A percentile compares a stretch with the other conserved stretches of the same genome.
Evolutionary conservation across 192 early-diverging fungal genomes (phyloP).

Genomic region (Coemansia aciculifera): DNA sequence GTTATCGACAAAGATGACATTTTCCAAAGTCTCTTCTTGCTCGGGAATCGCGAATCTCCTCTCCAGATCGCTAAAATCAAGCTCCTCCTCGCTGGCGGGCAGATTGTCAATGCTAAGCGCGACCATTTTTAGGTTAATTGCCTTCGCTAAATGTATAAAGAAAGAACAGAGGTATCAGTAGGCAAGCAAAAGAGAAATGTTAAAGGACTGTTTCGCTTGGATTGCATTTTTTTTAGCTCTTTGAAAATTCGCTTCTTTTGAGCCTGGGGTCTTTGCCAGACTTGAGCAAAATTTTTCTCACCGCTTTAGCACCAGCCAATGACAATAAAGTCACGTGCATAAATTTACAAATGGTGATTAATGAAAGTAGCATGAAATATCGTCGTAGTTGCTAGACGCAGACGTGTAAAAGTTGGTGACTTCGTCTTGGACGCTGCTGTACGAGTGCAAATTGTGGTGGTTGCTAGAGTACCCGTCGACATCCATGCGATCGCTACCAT

Average conservation of each 20-base stretch:
- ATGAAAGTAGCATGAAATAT: conserved; percentile 38
- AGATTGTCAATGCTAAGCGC: conserved; percentile 63
- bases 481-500: conserved; percentile 29
- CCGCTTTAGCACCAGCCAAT: background rate
- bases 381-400: conserved; percentile 16
- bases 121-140: conserved; percentile 33
- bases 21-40: conserved; percentile 76
- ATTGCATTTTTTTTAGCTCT: background rate
- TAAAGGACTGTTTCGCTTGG: background rate
- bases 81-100: conserved; percentile 69
- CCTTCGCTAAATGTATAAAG: background rate
- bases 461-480: background rate
- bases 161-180: background rate
- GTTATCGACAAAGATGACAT: conserved; percentile 90
- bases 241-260: background rate
- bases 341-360: too few species aligned
- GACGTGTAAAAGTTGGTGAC: conserved; percentile 30
- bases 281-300: background rate
- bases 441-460: conserved; percentile 10
- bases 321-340: background rate
- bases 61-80: conserved; percentile 93
- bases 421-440: conserved; percentile 19
- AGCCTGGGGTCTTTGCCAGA: background rate
- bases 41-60: conserved; percentile 67
- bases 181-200: conserved; percentile 13